These are phyloP conservation scores for Yueomyces sp. DNA, from an alignment of 805 yeast genomes.

Conservation along the genomic window DNA sequence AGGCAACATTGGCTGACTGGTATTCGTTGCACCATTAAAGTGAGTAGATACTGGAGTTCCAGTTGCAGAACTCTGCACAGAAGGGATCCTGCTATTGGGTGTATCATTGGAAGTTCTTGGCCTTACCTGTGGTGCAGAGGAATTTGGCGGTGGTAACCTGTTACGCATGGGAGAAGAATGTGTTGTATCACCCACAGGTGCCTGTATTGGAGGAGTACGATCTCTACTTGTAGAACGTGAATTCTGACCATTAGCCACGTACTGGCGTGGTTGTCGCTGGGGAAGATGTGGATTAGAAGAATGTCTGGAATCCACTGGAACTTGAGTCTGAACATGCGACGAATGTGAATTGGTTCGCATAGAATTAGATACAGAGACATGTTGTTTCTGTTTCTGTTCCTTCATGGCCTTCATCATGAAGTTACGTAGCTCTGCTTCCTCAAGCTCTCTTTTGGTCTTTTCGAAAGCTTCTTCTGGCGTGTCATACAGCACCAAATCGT, in stretches of 20 bases:
- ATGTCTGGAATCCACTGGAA: neutral
- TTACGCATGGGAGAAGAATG: neutral
- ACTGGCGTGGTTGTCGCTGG: conserved; percentile 11
- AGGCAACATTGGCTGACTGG: conserved; percentile 1
- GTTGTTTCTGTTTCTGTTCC: conserved; percentile 4
- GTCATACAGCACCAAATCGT: conserved; percentile 21
- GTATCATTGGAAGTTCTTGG: no score
- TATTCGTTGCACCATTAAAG: conserved; percentile 2
- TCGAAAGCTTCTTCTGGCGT: conserved; percentile 26
- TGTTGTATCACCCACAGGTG: no score
- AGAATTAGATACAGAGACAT: no score
- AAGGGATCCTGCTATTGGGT: neutral
- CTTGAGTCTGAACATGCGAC: conserved; percentile 1
- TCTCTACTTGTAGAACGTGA: neutral
- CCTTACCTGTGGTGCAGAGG: no score
- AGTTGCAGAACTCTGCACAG: neutral
- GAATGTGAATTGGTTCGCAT: conserved; percentile 3
- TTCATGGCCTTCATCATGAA: neutral
- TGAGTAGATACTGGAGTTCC: conserved; percentile 1
- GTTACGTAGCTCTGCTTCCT: conserved; percentile 15
- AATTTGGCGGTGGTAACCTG: conserved; percentile 5
- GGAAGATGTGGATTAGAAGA: neutral
- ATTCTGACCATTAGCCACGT: neutral
- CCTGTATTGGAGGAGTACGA: neutral
- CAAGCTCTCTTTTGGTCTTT: conserved; percentile 14